Conservation (phyloP, 306 rosid genomes). For the Lablab purpureus region DNA sequence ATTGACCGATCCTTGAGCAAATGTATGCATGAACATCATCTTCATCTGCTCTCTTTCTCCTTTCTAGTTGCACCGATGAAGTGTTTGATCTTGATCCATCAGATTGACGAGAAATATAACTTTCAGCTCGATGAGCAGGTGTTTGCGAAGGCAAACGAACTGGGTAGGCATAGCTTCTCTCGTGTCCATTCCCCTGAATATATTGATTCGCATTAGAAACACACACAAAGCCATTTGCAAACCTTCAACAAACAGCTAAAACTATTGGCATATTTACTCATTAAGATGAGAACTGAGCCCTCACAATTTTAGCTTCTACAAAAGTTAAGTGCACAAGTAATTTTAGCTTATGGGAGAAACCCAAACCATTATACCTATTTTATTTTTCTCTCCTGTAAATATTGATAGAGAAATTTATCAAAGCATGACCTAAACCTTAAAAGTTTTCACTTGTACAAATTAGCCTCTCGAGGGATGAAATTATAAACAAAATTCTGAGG, state of each 20-base stretch:
- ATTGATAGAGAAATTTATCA: too few species aligned
- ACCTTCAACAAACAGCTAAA: conserved; percentile 14
- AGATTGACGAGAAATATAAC: conserved; percentile 4
- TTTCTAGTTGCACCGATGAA: neutral
- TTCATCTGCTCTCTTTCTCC: neutral
- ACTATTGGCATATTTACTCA: neutral
- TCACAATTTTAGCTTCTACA: too few species aligned
- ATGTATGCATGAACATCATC: neutral
- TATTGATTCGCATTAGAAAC: neutral
- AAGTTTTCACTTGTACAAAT: neutral
- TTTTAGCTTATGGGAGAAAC: too few species aligned
- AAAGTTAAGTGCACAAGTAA: too few species aligned
- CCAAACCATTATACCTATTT: too few species aligned
- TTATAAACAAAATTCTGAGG: neutral
- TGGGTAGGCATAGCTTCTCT: neutral
- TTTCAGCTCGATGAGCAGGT: conserved; percentile 3
- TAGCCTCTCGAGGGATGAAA: neutral
- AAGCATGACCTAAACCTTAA: neutral
- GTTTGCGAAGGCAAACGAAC: conserved; percentile 1
- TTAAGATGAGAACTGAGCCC: neutral
- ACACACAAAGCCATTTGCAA: neutral
- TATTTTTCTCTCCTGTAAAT: too few species aligned
- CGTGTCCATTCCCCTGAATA: conserved; percentile 4
- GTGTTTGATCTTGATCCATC: neutral
- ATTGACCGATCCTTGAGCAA: neutral